Conservation (phyloP, 2,329 filamentous ascomycete genomes). For the Penicillium brasilianum region DNA sequence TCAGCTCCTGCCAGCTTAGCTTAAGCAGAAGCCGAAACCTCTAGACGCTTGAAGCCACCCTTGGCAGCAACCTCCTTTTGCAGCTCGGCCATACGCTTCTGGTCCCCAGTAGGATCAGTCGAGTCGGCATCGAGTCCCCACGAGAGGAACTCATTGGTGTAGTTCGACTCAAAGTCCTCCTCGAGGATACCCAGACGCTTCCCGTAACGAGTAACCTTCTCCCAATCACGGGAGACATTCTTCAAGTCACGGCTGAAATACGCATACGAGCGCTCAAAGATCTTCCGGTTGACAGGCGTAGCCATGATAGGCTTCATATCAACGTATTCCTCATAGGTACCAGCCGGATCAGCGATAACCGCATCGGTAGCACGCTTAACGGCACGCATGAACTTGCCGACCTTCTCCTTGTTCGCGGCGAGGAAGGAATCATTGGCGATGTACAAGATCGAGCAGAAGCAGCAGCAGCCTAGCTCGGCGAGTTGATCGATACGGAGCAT, state of each 20-base stretch:
- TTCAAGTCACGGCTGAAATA: constrained; percentile 77
- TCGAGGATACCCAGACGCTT: constrained; percentile 72
- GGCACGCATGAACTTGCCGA: constrained; percentile 70
- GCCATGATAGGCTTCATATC: constrained; percentile 75
- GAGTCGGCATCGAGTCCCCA: constrained; percentile 71
- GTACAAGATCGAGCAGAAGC: constrained; percentile 82
- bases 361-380: constrained; percentile 77
- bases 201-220: constrained; percentile 77
- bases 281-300: constrained; percentile 72
- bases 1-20: constrained; percentile 24
- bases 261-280: constrained; percentile 77
- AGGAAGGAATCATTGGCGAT: constrained; percentile 77
- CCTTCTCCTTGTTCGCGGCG: constrained; percentile 67
- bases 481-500: constrained; percentile 84
- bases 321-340: constrained; percentile 71
- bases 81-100: constrained; percentile 73
- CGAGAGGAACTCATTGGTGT: constrained; percentile 72
- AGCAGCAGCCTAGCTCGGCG: constrained; percentile 79
- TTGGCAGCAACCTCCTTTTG: constrained; percentile 68
- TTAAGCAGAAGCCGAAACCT: constrained; percentile 36
- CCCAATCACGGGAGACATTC: constrained; percentile 76
- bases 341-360: constrained; percentile 66
- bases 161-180: constrained; percentile 70
- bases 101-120: constrained; percentile 70
- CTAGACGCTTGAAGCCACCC: constrained; percentile 62